Evolutionary conservation across 345 rosid species (phyloP).

Genomic region (Syzygium oleosum): DNA sequence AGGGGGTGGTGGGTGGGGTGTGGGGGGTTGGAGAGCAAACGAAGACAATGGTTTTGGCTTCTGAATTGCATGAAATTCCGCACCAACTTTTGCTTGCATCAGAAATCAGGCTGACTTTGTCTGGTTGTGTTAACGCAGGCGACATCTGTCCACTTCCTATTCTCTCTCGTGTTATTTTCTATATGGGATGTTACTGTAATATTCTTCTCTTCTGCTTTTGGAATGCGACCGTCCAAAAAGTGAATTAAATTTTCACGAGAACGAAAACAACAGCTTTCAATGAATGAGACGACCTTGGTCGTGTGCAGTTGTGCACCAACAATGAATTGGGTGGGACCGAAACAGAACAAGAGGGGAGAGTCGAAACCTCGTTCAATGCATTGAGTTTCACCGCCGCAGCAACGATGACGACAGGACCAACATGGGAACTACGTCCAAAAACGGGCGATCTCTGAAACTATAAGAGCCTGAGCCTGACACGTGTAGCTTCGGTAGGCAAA

Average conservation of each 20-base stretch:
- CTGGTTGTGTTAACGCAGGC: not conserved
- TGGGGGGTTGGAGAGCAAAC: not conserved
- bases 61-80: not conserved
- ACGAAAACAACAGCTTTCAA: not conserved
- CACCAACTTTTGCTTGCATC: not conserved
- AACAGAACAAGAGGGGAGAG: not conserved
- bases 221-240: not conserved
- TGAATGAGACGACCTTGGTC: not conserved
- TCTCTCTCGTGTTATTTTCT: too few relatives aligned
- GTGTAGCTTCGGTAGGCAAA: not conserved
- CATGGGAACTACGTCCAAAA: not conserved
- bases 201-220: not conserved
- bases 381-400: not conserved
- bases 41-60: not conserved
- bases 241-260: too few relatives aligned
- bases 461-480: not conserved
- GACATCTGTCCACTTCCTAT: not conserved
- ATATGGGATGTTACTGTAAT: not conserved
- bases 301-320: not conserved
- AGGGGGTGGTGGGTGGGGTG: not conserved
- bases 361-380: not conserved
- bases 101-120: not conserved
- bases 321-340: not conserved
- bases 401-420: not conserved
- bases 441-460: not conserved